Evolutionary conservation across 176 grass and related monocot genomes (phyloP), one percentile per base, ranked within the genome.

Genomic region (Aechmea fasciata): DNA sequence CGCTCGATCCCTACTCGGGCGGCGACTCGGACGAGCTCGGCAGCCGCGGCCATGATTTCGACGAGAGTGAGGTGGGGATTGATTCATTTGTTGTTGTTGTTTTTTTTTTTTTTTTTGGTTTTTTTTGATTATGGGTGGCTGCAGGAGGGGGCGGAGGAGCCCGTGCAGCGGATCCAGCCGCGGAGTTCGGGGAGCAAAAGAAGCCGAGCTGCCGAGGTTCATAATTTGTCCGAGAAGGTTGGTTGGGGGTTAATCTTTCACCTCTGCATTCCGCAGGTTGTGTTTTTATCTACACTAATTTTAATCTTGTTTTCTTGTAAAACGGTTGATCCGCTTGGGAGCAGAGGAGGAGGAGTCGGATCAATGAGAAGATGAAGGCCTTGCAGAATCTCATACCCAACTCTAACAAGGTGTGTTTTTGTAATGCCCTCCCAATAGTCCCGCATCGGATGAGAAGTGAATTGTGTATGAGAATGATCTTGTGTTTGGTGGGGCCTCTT

Each of bases 331-430:
- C 70, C 2, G 6, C 14, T 50, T 80, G 33, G 13, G 14, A 47
- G 69, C 76, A 96, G 93, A 83, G 89, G 73, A 85, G 93, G 79
- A 90, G 93, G 85, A 96, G 89, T 76, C 81, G 52, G 73, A 96
- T 96, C 77, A 96, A 96, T 77, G 89, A 96, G 84, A 96, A 96
- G 85, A 96, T 96, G 93, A 91, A 91, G 49, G 93, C 93, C 20
- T 55, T 96, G 79, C 93, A 96, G 78, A 92, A 83, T 79, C 71
- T 96, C 65, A 92, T 92, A 83, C 93, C 93, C 9, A 90, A 96
- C 57, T 96, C 93, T 49, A 96, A 92, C 79, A 96, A 96, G 89
- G 93, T 92, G 64, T 33, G 49, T 75, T 41, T 41, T 41, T 41
- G 33, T 41, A 6, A 41, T 3, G 33, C 33, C 33, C 29, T 3